Base-by-base conservation (phyloP, 805 yeast genomes). In the Cyberlindnera misumaiensis region DNA sequence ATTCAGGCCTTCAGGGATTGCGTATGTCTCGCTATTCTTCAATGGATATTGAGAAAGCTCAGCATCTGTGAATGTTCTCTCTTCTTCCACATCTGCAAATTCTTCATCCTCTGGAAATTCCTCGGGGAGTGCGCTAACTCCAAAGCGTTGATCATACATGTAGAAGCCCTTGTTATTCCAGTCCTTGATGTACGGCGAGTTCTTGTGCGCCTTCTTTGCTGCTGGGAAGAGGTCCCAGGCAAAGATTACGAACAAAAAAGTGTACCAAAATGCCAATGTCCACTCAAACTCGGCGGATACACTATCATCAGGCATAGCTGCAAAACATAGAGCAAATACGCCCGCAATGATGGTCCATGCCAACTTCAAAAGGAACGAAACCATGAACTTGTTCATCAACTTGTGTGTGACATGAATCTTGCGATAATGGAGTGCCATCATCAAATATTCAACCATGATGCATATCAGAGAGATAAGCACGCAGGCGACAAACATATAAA, bases 181-280 rank as follows among this genome's bases (percentile, higher is more conserved):
- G n/a, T 47, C 44, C n/a, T 42, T 37, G 27, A 54, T 54, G 25
- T 44, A 43, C 28, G 50, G 56, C 6, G 36, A 38, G 35, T 53
- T 48, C 34, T 47, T 47, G 34, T 48, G 55, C 1, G 44, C 43
- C 32, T 50, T 53, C 43, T 65, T 62, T 14, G 79, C 73, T 15
- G 83, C 80, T 1, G 87, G 81, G 49, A 72, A 70, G 47, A 88
- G 68, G 56, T 90, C 97, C 43, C 74, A 68, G 2, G 83, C 64
- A 58, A 89, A 68, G 40, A 80, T 62, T 4, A 80, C 53, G 46
- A 80, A 73, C 43, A 83, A 66, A 26, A 80, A 51, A 3, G 95
- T 93, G 55, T 83, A 89, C 77, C 85, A 80, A 60, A 80, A 89
- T n/a, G 90, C 79, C 31, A 89, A 60, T 3, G 79, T 55, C 97